Conservation (phyloP, 805 yeast species). For the Phaffomyces thermotolerans region DNA sequence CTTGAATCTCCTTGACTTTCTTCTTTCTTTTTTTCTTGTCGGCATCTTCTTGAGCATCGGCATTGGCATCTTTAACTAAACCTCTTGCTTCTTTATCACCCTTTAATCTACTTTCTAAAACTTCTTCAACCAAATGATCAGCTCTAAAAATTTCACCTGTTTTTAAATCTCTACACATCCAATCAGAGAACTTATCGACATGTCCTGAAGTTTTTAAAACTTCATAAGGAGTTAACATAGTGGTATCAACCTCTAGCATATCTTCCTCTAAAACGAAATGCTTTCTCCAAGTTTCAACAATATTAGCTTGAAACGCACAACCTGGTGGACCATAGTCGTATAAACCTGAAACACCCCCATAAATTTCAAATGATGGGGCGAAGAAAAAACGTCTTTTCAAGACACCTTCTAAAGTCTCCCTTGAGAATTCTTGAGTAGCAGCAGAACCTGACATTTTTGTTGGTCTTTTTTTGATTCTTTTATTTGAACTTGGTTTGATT, state of each 20-base stretch:
- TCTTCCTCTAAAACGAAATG: slow-evolving; percentile 97
- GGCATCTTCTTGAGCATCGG: slow-evolving; percentile 58
- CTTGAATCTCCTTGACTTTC: slow-evolving; percentile 93
- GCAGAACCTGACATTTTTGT: slow-evolving; percentile 19
- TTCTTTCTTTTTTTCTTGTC: slow-evolving; percentile 91
- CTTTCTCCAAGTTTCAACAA: slow-evolving; percentile 93
- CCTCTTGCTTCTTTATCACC: slow-evolving; percentile 98
- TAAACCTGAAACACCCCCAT: slow-evolving; percentile 97
- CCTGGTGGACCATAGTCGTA: slow-evolving; percentile 99
- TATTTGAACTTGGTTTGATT: neutral
- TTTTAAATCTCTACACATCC: slow-evolving; percentile 96
- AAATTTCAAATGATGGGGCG: slow-evolving; percentile 95
- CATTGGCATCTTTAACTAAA: slow-evolving; percentile 41
- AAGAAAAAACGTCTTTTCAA: slow-evolving; percentile 93
- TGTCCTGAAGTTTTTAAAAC: slow-evolving; percentile 98
- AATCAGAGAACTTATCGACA: slow-evolving; percentile 97
- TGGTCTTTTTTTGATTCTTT: slow-evolving; percentile 4
- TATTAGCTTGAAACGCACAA: slow-evolving; percentile 94
- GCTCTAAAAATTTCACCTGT: slow-evolving; percentile 99
- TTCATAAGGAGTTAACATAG: slow-evolving; percentile 96
- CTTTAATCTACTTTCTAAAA: slow-evolving; percentile 88
- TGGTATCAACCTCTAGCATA: slow-evolving; percentile 97
- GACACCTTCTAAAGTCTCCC: slow-evolving; percentile 86
- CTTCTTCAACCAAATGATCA: slow-evolving; percentile 97
- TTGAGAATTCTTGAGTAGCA: slow-evolving; percentile 44